Percentiles rank a stretch among this genome's conserved stretches.
Conservation (phyloP, 2,329 filamentous ascomycete genomes). For the Juglanconis sp. region DNA sequence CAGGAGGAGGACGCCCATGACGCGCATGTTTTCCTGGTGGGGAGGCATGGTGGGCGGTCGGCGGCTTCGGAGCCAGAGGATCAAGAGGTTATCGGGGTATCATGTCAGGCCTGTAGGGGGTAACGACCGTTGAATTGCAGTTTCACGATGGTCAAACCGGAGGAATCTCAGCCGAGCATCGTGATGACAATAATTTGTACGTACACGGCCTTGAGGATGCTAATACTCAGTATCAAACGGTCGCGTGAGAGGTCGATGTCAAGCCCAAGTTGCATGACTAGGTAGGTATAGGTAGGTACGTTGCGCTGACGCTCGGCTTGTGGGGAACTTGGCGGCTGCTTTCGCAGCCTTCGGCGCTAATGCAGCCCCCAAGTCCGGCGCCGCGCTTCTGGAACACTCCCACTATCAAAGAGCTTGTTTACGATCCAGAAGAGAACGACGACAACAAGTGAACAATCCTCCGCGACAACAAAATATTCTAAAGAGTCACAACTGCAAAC, state of each 20-base stretch:
- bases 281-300: no score
- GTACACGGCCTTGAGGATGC: no score
- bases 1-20: conserved; percentile 42
- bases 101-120: conserved; percentile 6
- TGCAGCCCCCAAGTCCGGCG: background rate
- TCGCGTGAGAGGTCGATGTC: no score
- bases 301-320: background rate
- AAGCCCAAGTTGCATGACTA: no score
- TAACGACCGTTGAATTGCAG: background rate
- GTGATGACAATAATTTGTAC: background rate
- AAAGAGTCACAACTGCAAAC: background rate
- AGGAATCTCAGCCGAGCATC: background rate
- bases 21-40: conserved; percentile 40
- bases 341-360: background rate
- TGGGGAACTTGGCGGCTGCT: background rate
- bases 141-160: no score
- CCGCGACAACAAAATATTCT: background rate
- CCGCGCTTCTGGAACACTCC: background rate
- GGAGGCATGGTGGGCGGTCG: conserved; percentile 40
- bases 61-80: conserved; percentile 9
- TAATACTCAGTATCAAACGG: no score
- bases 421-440: background rate
- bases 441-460: background rate
- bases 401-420: background rate
- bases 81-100: conserved; percentile 6